Evolutionary conservation across 371 early-diverging fungal species (phyloP).

Genomic region (Gilbertella persicaria): DNA sequence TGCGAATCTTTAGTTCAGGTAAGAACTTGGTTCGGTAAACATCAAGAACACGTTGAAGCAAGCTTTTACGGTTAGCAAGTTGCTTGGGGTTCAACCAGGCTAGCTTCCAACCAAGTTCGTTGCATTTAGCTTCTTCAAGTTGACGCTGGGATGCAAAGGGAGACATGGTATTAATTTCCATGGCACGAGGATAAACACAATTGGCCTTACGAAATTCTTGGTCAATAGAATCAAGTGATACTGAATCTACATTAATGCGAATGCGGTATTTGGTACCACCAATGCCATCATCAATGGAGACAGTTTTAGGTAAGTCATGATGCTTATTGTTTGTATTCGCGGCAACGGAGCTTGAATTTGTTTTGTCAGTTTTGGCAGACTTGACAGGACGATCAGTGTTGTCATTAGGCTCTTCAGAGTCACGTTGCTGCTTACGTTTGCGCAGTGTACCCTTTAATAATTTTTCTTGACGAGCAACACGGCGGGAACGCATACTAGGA

Average conservation of each 20-base stretch:
- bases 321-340: constrained; percentile 1
- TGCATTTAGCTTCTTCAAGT: constrained; percentile 48
- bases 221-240: constrained; percentile 44
- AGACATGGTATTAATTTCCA: constrained; percentile 31
- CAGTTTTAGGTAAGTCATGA: constrained; percentile 25
- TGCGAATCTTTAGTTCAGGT: constrained; percentile 42
- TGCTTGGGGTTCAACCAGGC: constrained; percentile 55
- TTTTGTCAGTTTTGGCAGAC: neutral
- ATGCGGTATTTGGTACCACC: constrained; percentile 31
- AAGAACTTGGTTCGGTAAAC: constrained; percentile 45
- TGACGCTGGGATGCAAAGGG: constrained; percentile 36
- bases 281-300: constrained; percentile 27
- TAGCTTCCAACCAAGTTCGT: constrained; percentile 53
- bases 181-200: constrained; percentile 51
- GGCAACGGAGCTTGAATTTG: neutral
- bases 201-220: constrained; percentile 39
- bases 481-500: constrained; percentile 75
- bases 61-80: constrained; percentile 44
- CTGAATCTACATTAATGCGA: constrained; percentile 48
- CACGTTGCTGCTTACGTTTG: constrained; percentile 34
- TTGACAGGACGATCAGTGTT: constrained; percentile 1
- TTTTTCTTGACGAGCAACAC: constrained; percentile 82
- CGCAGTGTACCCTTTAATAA: constrained; percentile 47
- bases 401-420: constrained; percentile 15
- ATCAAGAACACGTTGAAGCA: constrained; percentile 51